Conservation (phyloP, 2,329 filamentous ascomycete genomes). For the Verticillium dahliae region DNA sequence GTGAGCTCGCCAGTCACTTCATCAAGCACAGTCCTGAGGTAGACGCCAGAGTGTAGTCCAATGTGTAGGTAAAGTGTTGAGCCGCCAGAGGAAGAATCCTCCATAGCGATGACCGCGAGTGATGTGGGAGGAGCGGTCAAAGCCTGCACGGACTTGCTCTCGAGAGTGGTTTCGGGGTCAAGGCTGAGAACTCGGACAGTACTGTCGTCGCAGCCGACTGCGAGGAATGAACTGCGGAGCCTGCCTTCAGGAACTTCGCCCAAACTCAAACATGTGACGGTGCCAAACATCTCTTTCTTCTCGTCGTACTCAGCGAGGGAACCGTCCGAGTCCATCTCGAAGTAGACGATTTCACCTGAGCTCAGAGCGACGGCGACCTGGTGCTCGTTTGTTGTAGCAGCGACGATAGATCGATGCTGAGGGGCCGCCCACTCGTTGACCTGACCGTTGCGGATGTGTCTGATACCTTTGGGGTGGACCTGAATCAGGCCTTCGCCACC, state of each 20-base stretch:
- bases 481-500: constrained; percentile 91
- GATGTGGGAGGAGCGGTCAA: constrained; percentile 85
- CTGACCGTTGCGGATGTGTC: constrained; percentile 72
- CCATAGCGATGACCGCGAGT: constrained; percentile 89
- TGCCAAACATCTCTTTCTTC: constrained; percentile 90
- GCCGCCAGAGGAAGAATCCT: constrained; percentile 83
- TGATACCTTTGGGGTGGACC: constrained; percentile 92
- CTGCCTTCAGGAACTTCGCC: constrained; percentile 89
- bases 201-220: constrained; percentile 93
- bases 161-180: constrained; percentile 82
- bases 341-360: constrained; percentile 95
- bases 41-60: constrained; percentile 90
- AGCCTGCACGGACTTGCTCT: constrained; percentile 91
- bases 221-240: constrained; percentile 82
- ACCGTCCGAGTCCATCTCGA: constrained; percentile 92
- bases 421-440: constrained; percentile 93
- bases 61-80: constrained; percentile 93
- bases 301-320: constrained; percentile 91
- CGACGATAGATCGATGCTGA: constrained; percentile 89
- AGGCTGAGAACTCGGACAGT: constrained; percentile 90
- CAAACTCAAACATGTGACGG: constrained; percentile 89
- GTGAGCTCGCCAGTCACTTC: constrained; percentile 93
- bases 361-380: constrained; percentile 93
- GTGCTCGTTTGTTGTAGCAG: constrained; percentile 84
- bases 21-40: constrained; percentile 89